Conservation (phyloP, 352 stramenopile genomes). For the Phytophthora tentaculata region DNA sequence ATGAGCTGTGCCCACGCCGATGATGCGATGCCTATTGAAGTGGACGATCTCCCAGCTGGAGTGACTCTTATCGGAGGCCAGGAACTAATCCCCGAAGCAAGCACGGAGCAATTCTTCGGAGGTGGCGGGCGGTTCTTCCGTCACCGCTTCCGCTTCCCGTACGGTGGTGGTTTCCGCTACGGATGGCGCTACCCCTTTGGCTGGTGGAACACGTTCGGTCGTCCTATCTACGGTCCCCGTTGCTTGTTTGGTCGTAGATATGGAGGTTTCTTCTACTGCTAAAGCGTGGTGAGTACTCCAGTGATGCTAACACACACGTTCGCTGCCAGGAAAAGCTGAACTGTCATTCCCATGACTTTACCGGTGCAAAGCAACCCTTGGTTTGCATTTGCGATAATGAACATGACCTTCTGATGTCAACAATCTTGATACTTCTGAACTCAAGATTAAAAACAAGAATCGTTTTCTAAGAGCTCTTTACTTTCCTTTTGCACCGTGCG, state of each 20-base stretch:
- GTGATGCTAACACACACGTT: neutral
- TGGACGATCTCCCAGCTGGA: neutral
- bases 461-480: too few species aligned
- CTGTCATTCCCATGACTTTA: neutral
- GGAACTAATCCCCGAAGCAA: neutral
- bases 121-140: neutral
- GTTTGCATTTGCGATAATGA: neutral
- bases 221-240: slow-evolving; percentile 31
- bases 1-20: neutral
- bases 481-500: too few species aligned
- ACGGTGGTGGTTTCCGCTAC: neutral
- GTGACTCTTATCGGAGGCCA: neutral
- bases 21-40: neutral
- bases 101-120: neutral
- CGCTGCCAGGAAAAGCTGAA: neutral
- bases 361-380: neutral
- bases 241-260: slow-evolving; percentile 41
- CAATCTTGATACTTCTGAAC: too few species aligned
- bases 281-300: neutral
- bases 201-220: slow-evolving; percentile 52
- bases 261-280: slow-evolving; percentile 55
- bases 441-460: too few species aligned
- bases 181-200: slow-evolving; percentile 17
- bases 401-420: too few species aligned
- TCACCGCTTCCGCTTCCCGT: neutral